Evolutionary conservation across 2,329 filamentous ascomycete genomes (phyloP).

Genomic region (Periconia digitata): DNA sequence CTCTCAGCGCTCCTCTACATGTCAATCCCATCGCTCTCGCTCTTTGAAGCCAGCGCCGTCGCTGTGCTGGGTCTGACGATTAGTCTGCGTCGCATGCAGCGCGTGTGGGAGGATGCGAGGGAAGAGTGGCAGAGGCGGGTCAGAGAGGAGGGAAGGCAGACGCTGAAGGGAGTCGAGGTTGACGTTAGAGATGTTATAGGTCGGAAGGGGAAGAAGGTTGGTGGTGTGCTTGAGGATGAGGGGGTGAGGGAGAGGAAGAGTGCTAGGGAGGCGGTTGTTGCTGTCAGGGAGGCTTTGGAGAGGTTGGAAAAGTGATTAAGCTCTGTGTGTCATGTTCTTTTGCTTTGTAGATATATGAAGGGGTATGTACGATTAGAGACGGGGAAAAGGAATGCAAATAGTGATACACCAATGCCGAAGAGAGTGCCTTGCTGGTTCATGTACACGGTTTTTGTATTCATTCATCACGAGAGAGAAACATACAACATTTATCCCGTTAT

Average conservation of each 20-base stretch:
- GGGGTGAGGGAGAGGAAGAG: constrained; percentile 42
- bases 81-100: constrained; percentile 60
- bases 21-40: constrained; percentile 52
- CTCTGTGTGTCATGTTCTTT: background rate
- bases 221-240: constrained; percentile 31
- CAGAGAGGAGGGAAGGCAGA: constrained; percentile 59
- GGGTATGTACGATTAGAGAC: background rate
- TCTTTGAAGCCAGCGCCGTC: constrained; percentile 62
- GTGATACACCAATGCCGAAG: background rate
- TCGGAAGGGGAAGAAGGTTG: constrained; percentile 39
- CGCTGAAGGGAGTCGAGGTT: constrained; percentile 57
- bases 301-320: constrained; percentile 22
- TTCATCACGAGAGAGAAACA: no score
- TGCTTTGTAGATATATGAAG: background rate
- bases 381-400: background rate
- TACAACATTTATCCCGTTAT: no score
- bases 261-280: constrained; percentile 49
- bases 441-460: background rate
- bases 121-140: constrained; percentile 55
- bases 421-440: background rate
- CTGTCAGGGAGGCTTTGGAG: constrained; percentile 51
- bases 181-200: constrained; percentile 51
- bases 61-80: constrained; percentile 61
- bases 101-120: constrained; percentile 58
- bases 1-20: constrained; percentile 59